A percentile compares a stretch with the other conserved stretches of the same genome.
Evolutionary conservation across 805 yeast genomes (phyloP).

Genomic region (Nakazawaea anatomiae): DNA sequence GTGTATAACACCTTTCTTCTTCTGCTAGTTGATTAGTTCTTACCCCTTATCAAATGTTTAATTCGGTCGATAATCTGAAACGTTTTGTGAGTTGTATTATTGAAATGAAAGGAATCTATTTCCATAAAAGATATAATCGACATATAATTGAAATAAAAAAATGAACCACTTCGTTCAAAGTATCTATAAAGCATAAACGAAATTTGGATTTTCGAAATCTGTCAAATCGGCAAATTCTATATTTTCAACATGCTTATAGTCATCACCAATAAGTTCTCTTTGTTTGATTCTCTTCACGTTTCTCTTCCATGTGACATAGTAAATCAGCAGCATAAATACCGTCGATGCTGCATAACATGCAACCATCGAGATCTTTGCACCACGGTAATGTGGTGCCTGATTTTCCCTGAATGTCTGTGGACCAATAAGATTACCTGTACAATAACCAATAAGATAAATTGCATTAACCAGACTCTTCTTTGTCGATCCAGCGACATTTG

Average conservation of each 20-base stretch:
- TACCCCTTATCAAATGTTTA: too few species aligned
- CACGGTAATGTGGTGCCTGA: conserved; percentile 52
- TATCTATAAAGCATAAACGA: conserved; percentile 23
- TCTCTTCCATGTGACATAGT: conserved; percentile 25
- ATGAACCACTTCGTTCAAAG: too few species aligned
- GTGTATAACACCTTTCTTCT: too few species aligned
- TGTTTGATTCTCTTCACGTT: conserved; percentile 35
- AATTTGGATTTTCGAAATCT: conserved; percentile 33
- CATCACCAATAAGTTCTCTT: conserved; percentile 20
- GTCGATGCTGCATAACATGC: conserved; percentile 40
- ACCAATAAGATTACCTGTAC: conserved; percentile 62
- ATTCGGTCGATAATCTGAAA: too few species aligned
- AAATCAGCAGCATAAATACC: conserved; percentile 25
- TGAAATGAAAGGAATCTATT: too few species aligned
- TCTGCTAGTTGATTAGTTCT: too few species aligned
- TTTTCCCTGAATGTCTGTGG: conserved; percentile 58
- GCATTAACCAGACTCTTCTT: conserved; percentile 53
- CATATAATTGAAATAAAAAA: not conserved
- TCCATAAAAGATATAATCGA: not conserved
- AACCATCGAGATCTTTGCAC: conserved; percentile 49
- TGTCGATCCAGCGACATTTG: conserved; percentile 59
- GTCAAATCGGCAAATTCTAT: conserved; percentile 40
- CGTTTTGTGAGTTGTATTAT: too few species aligned
- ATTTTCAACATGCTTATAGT: conserved; percentile 23
- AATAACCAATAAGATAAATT: conserved; percentile 51